phyloP scores from a whole-genome alignment of 202 grass and related monocot species.

The Musa balbisiana region DNA sequence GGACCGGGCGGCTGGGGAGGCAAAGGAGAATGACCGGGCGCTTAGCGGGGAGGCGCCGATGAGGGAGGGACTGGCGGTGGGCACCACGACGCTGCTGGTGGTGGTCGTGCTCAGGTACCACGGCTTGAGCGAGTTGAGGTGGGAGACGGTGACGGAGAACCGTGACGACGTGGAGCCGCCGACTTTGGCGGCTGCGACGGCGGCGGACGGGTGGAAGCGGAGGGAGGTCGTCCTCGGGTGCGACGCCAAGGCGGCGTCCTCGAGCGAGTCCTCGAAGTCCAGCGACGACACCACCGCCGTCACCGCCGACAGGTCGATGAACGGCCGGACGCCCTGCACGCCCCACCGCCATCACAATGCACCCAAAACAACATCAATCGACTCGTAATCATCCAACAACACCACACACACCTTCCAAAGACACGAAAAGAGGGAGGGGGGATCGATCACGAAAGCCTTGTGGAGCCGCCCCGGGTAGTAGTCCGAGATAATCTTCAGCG shows the following conservation, averaged over 20 bases:
- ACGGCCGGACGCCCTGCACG: constrained; percentile 64
- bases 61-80: constrained; percentile 60
- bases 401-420: constrained; percentile 70
- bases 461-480: constrained; percentile 91
- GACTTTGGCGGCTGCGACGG: neutral
- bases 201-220: constrained; percentile 47
- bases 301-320: constrained; percentile 59
- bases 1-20: constrained; percentile 61
- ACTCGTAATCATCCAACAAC: neutral
- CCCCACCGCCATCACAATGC: neutral
- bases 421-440: constrained; percentile 82
- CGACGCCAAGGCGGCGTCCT: constrained; percentile 59
- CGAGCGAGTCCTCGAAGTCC: constrained; percentile 84
- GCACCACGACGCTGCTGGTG: constrained; percentile 40
- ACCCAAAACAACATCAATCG: neutral
- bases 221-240: constrained; percentile 80
- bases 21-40: constrained; percentile 95
- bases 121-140: constrained; percentile 83
- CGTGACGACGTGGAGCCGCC: constrained; percentile 69
- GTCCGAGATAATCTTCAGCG: constrained; percentile 88
- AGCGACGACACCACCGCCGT: constrained; percentile 61
- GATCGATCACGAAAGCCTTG: constrained; percentile 83
- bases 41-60: constrained; percentile 77
- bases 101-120: constrained; percentile 86
- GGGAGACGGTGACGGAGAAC: constrained; percentile 74